Evolutionary conservation across 306 rosid genomes (phyloP), one percentile per base, ranked within the genome.

Genomic region (Vicia faba): DNA sequence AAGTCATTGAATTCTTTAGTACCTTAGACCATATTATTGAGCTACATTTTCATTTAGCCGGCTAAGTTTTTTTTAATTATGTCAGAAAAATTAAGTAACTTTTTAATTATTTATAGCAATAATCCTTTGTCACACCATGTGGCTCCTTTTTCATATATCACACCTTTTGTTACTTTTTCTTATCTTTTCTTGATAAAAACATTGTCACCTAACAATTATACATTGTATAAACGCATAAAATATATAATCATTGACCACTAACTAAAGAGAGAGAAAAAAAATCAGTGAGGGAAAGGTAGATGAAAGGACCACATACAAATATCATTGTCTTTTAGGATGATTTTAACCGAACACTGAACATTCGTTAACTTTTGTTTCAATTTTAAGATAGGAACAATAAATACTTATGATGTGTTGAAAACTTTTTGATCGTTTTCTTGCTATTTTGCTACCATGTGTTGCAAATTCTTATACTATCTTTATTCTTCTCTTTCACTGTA

Each of bases 21-120:
- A 61, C 31, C 50, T 25, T 35, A 12, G 39, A 57, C 57, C 55
- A 56, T 8, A 15, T 40, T 5, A 48, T 58, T 23, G 20, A 70
- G 54, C 49, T 69, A 69, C 66, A 60, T 73, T 61, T 50, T 61
- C 44, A 60, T 50, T 6, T 40, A 67, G 82, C 78, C 61, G 59
- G 61, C 70, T 66, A 60, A 28, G 16, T 15, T 71, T 14, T 61
- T 70, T 64, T 16, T 15, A 8, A 45, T 33, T 48, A 3, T 36
- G 61, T 23, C 41, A 16, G 54, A n/a, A 54, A 76, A 70, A 49
- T 54, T 46, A 2, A 29, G 16, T 54, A 67, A 28, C 63, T 54
- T 49, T 54, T 59, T 59, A 7, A 16, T 66, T 29, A 57, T 26
- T 29, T 57, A 57, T 41, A 25, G 6, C 35, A 48, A 29, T 7